Conservation (phyloP, 352 stramenopile species). For the Phytophthora chlamydospora region DNA sequence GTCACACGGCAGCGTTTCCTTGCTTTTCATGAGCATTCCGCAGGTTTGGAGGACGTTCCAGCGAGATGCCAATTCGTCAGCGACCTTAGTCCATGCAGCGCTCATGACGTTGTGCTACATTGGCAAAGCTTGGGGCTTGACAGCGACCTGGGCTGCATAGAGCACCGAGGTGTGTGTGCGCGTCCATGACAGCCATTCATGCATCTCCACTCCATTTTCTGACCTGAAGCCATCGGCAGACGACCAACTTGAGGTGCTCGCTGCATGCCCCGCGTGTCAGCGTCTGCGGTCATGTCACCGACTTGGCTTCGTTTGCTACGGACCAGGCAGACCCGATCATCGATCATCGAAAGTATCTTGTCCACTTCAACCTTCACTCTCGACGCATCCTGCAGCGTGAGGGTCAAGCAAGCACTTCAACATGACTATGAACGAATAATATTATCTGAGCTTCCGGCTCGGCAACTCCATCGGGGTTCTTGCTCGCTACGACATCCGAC, state of each 20-base stretch:
- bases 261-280: neutral
- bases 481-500: conserved; percentile 21
- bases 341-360: conserved; percentile 12
- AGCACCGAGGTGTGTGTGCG: too few relatives aligned
- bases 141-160: neutral
- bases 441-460: conserved; percentile 12
- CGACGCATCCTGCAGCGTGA: conserved; percentile 1
- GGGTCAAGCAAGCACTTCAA: too few relatives aligned
- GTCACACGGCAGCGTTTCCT: too few relatives aligned
- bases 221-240: neutral
- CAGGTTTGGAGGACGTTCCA: neutral
- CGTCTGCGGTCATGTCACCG: neutral
- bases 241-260: too few relatives aligned
- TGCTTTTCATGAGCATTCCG: neutral
- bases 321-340: conserved; percentile 9
- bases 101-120: neutral
- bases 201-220: neutral
- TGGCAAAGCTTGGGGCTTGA: neutral
- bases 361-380: neutral
- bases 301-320: conserved; percentile 6
- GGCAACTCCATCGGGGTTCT: neutral
- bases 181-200: neutral
- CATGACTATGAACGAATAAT: conserved; percentile 11
- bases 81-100: neutral
- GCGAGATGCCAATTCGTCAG: neutral